These are phyloP conservation scores for Penicillium cosmopolitanum DNA, from an alignment of 495 filamentous ascomycete species.

Conservation along the genomic window DNA sequence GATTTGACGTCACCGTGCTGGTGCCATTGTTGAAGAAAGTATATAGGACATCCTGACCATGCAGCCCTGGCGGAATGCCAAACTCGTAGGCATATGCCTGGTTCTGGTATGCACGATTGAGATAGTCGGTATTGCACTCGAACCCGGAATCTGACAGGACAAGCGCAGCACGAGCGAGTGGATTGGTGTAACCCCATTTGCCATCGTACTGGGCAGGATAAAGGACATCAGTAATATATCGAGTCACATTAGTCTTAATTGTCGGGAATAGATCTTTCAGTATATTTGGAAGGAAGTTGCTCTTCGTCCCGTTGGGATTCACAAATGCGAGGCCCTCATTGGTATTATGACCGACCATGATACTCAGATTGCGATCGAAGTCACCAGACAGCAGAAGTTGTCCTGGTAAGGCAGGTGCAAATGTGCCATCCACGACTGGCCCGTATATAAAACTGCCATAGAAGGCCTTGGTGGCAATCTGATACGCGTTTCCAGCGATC, in stretches of 20 bases:
- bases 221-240: slow-evolving; percentile 53
- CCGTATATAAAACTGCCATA: slow-evolving; percentile 60
- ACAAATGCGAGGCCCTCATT: slow-evolving; percentile 62
- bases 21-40: slow-evolving; percentile 57
- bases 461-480: slow-evolving; percentile 42
- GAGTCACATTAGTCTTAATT: slow-evolving; percentile 44
- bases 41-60: slow-evolving; percentile 64
- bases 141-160: slow-evolving; percentile 54
- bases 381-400: slow-evolving; percentile 59
- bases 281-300: slow-evolving; percentile 49
- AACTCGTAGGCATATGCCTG: slow-evolving; percentile 64
- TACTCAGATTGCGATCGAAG: slow-evolving; percentile 55
- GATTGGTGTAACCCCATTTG: slow-evolving; percentile 44
- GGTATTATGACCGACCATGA: slow-evolving; percentile 61
- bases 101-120: slow-evolving; percentile 52
- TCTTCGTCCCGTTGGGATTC: slow-evolving; percentile 53
- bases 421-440: slow-evolving; percentile 61
- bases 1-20: background rate
- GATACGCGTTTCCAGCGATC: slow-evolving; percentile 53
- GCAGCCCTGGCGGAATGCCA: slow-evolving; percentile 56
- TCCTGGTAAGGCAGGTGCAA: slow-evolving; percentile 58
- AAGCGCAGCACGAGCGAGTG: slow-evolving; percentile 40
- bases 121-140: slow-evolving; percentile 63
- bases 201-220: slow-evolving; percentile 64
- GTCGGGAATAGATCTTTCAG: slow-evolving; percentile 41